These are phyloP conservation scores for Exserohilum turcica DNA, from an alignment of 2,329 filamentous ascomycete species.

Conservation along the genomic window DNA sequence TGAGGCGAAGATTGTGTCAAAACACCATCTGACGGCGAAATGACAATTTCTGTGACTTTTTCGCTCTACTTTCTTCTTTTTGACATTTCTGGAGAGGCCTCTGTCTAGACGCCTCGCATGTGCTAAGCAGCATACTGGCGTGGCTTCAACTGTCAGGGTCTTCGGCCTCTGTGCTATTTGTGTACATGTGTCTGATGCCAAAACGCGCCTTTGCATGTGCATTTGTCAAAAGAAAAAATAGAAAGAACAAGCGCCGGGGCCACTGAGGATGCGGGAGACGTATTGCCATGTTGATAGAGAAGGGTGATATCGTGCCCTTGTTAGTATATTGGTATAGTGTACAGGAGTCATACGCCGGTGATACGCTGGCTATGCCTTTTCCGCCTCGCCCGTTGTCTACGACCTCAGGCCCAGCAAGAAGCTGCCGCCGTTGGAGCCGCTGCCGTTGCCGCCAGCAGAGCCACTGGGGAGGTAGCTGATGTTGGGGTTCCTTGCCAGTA, in stretches of 20 bases:
- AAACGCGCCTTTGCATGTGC: background rate
- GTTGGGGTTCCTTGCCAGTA: conserved; percentile 87
- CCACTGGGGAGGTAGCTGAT: conserved; percentile 90
- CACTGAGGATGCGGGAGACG: conserved; percentile 3
- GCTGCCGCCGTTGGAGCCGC: conserved; percentile 65
- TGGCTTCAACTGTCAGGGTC: background rate
- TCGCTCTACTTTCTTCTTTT: conserved; percentile 1
- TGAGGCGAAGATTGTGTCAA: conserved; percentile 14
- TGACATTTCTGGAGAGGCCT: background rate
- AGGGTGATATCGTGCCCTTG: conserved; percentile 13
- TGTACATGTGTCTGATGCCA: background rate
- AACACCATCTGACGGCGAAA: background rate
- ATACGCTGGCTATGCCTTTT: conserved; percentile 30
- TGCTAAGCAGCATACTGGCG: background rate
- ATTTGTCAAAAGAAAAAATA: background rate
- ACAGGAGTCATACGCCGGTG: conserved; percentile 28
- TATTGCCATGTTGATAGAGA: conserved; percentile 5
- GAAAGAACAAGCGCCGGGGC: background rate
- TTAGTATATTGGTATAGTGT: conserved; percentile 40
- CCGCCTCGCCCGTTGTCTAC: conserved; percentile 21
- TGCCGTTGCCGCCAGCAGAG: conserved; percentile 60
- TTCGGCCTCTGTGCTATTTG: background rate
- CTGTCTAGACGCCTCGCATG: background rate
- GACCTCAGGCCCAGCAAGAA: conserved; percentile 70
- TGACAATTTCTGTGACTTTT: conserved; percentile 7